phyloP scores from a whole-genome alignment of 139 green algal species.

The Chlamydomonas sp. region DNA sequence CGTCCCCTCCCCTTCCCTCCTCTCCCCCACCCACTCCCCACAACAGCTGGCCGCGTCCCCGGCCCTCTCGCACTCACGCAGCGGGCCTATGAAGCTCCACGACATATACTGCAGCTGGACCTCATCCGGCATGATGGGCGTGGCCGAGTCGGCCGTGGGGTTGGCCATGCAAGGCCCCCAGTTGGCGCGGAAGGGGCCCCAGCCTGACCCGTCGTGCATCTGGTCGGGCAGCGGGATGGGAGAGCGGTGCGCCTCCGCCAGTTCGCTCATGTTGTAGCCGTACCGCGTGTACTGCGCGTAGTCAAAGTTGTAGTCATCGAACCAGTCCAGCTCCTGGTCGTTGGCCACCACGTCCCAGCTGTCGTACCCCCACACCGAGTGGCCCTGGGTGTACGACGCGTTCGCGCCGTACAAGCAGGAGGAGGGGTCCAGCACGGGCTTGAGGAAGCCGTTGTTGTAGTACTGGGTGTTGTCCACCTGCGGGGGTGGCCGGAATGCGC shows the following conservation, averaged over 20 bases:
- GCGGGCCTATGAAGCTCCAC: not conserved
- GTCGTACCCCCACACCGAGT: not conserved
- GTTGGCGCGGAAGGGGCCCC: conserved; percentile 8
- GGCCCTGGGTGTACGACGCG: conserved; percentile 22
- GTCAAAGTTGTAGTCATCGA: conserved; percentile 16
- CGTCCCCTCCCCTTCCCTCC: not conserved
- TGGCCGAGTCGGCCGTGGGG: not conserved
- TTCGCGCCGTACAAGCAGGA: conserved; percentile 34
- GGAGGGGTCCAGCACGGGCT: not conserved
- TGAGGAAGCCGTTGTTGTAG: too few relatives aligned
- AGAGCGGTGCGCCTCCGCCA: not conserved
- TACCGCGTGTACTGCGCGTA: conserved; percentile 28
- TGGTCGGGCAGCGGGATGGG: conserved; percentile 20
- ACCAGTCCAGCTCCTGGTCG: conserved; percentile 1
- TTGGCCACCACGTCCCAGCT: not conserved
- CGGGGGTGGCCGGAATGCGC: too few relatives aligned
- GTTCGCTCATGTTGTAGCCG: conserved; percentile 1
- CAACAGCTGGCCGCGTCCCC: too few relatives aligned
- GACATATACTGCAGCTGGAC: not conserved
- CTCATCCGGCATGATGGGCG: not conserved
- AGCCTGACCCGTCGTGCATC: conserved; percentile 15
- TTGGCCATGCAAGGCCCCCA: conserved; percentile 23
- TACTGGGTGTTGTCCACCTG: too few relatives aligned
- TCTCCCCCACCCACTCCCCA: too few relatives aligned
- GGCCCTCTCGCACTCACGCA: not conserved